A percentile compares a stretch with the other conserved stretches of the same genome.
Evolutionary conservation across 805 yeast genomes (phyloP).

Genomic region (Suhomyces tanzawaensis): DNA sequence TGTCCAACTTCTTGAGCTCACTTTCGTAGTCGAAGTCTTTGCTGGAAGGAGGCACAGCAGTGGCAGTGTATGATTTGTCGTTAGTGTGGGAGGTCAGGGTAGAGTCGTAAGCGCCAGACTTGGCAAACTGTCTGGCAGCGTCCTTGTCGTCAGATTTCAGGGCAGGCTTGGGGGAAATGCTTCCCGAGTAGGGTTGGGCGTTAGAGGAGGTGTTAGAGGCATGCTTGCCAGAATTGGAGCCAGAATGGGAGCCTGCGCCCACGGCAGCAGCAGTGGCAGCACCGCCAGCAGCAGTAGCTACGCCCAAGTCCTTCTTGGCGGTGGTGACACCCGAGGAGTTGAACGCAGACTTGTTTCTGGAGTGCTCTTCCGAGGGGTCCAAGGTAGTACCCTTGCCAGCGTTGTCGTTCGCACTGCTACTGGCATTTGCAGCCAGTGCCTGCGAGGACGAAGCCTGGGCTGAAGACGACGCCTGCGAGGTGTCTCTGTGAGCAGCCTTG

Average conservation of each 20-base stretch:
- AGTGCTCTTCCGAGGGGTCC: slow-evolving; percentile 25
- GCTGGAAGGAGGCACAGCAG: slow-evolving; percentile 12
- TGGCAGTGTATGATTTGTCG: slow-evolving; percentile 2
- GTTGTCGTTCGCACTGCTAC: background rate
- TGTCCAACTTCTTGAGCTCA: slow-evolving; percentile 23
- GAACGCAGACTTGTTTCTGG: slow-evolving; percentile 31
- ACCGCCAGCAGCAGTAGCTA: slow-evolving; percentile 14
- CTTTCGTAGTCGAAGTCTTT: slow-evolving; percentile 20
- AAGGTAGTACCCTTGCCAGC: slow-evolving; percentile 6
- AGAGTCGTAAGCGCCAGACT: slow-evolving; percentile 2
- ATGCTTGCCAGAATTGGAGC: slow-evolving; percentile 1
- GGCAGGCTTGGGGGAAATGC: slow-evolving; percentile 1
- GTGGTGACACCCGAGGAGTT: slow-evolving; percentile 25
- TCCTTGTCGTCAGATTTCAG: background rate
- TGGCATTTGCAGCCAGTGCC: slow-evolving; percentile 1
- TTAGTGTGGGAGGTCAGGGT: background rate
- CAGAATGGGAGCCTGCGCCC: slow-evolving; percentile 7
- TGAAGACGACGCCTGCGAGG: slow-evolving; percentile 13
- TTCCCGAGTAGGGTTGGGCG: slow-evolving; percentile 8
- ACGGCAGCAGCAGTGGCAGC: slow-evolving; percentile 15
- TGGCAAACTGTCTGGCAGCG: slow-evolving; percentile 1
- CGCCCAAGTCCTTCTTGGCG: slow-evolving; percentile 13
- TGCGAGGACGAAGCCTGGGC: background rate
- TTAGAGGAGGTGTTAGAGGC: background rate
- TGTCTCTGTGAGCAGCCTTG: slow-evolving; percentile 13